Base-by-base conservation (phyloP, 371 early-diverging fungal species). In the Fennellomyces sp. region DNA sequence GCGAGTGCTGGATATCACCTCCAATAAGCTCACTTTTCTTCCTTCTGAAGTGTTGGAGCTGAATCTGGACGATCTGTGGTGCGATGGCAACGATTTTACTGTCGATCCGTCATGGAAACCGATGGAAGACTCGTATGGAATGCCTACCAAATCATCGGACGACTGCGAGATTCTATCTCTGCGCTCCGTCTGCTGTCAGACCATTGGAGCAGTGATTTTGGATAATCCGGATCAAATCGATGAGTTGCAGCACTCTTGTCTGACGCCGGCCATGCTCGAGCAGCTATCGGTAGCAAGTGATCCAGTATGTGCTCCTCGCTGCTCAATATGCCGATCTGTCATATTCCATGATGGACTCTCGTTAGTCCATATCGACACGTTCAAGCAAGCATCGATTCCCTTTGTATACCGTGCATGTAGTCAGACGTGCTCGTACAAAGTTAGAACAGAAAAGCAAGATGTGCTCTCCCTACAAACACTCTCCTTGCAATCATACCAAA, bases 1-100 rank as follows among this genome's bases (percentile, higher is more conserved):
- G 33, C 49, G 59, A 21, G 76, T 84, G 10, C 56, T 91, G 41
- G 87, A 88, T 66, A 49, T 88, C 28, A 79, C 86, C 3, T 62
- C 73, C 27, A 91, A 91, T 65, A 67, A 66, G 12, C 59, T 89
- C 30, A 58, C 56, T 15, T 60, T 54, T 7, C 65, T 91, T 21
- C 88, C 88, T 2, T 66, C 68, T 2, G 68, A 73, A 21, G 29
- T 88, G 3, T 56, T 65, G 8, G 39, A 49, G 23, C 41, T 78
- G 42, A 52, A 61, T 1, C 33, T 81, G 21, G 49, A 60, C 0
- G 56, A 61, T 3, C 42, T 80, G 11, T 69, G 82, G 72, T 52
- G 76, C 13, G 83, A 78, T 21, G 65, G 65, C 1, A 83, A 85
- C 58, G 72, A 60, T n/a, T 81, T 79, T 56, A 59, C 12, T 33